A percentile compares a stretch with the other conserved stretches of the same genome.
phyloP scores from a whole-genome alignment of 306 rosid species.

The Vigna trinervia region DNA sequence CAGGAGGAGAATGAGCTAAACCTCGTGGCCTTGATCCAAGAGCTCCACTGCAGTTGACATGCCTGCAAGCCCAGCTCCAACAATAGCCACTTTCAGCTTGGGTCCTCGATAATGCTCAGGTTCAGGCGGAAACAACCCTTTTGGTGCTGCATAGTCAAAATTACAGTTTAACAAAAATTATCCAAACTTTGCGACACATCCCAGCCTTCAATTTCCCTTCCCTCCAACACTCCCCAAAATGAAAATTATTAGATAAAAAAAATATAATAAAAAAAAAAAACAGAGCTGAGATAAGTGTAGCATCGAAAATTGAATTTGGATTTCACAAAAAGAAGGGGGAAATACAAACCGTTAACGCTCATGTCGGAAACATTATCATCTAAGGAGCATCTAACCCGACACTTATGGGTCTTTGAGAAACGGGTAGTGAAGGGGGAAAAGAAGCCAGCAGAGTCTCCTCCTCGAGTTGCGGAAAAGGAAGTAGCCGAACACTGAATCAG shows the following conservation, averaged over 20 bases:
- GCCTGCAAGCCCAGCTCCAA: slow-evolving; percentile 99
- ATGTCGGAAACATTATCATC: slow-evolving; percentile 87
- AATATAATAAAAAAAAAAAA: background rate
- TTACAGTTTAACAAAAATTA: slow-evolving; percentile 18
- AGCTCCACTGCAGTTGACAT: slow-evolving; percentile 99
- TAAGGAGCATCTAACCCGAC: slow-evolving; percentile 71
- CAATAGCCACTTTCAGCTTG: slow-evolving; percentile 92
- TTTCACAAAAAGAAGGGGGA: background rate
- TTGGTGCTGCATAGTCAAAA: slow-evolving; percentile 77
- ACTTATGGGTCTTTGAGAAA: slow-evolving; percentile 47
- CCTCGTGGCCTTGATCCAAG: slow-evolving; percentile 99
- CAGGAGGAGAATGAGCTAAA: slow-evolving; percentile 44
- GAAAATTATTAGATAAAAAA: background rate
- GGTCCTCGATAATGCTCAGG: slow-evolving; percentile 94
- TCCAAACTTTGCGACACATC: slow-evolving; percentile 1
- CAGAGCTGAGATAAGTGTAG: background rate
- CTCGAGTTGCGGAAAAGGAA: slow-evolving; percentile 53
- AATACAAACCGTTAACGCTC: slow-evolving; percentile 73
- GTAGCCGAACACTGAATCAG: slow-evolving; percentile 61
- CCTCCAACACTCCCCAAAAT: background rate
- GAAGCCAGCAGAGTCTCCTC: slow-evolving; percentile 40
- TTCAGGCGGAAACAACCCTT: slow-evolving; percentile 95
- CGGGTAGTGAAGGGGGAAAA: slow-evolving; percentile 36
- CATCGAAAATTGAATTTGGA: slow-evolving; percentile 7
- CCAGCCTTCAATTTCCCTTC: background rate